phyloP scores from a whole-genome alignment of 768 basidiomycete species.

The Lyophyllum semitale region DNA sequence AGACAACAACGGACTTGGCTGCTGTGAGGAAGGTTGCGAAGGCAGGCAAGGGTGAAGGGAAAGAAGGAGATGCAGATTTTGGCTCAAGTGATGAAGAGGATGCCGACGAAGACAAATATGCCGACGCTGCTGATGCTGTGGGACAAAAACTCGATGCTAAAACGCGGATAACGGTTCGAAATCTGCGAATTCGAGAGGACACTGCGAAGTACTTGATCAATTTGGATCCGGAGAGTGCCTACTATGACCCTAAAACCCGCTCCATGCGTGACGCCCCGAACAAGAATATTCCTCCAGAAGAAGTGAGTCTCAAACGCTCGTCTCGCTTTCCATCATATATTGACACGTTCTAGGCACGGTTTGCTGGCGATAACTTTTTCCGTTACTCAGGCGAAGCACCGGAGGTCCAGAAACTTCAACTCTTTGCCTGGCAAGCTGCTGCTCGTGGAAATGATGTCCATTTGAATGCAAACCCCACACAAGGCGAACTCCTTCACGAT shows the following conservation, averaged over 20 bases:
- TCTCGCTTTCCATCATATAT: slow-evolving; percentile 2
- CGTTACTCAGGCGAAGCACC: slow-evolving; percentile 91
- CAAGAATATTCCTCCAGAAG: slow-evolving; percentile 77
- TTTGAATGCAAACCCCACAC: slow-evolving; percentile 94
- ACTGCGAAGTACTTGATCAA: slow-evolving; percentile 99
- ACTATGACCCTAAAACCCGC: slow-evolving; percentile 99
- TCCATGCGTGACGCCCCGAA: slow-evolving; percentile 98
- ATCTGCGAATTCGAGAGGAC: slow-evolving; percentile 97
- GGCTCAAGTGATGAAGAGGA: slow-evolving; percentile 96
- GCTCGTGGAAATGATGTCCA: slow-evolving; percentile 94
- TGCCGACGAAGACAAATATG: slow-evolving; percentile 97
- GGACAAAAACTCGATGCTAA: slow-evolving; percentile 98
- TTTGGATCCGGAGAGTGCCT: slow-evolving; percentile 91
- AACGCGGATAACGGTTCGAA: slow-evolving; percentile 96
- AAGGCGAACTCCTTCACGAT: slow-evolving; percentile 87
- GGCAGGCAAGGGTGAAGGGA: slow-evolving; percentile 73
- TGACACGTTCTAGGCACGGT: slow-evolving; percentile 59
- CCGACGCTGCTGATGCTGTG: slow-evolving; percentile 95
- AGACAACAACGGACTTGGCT: slow-evolving; percentile 89
- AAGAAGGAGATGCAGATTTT: slow-evolving; percentile 85
- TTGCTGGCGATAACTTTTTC: slow-evolving; percentile 96
- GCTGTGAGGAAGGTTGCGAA: slow-evolving; percentile 95
- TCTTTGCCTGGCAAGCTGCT: slow-evolving; percentile 97
- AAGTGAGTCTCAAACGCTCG: slow-evolving; percentile 53
- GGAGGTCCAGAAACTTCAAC: slow-evolving; percentile 87